Conservation (phyloP, 768 basidiomycete genomes). For the Boletus eberwhitei region DNA sequence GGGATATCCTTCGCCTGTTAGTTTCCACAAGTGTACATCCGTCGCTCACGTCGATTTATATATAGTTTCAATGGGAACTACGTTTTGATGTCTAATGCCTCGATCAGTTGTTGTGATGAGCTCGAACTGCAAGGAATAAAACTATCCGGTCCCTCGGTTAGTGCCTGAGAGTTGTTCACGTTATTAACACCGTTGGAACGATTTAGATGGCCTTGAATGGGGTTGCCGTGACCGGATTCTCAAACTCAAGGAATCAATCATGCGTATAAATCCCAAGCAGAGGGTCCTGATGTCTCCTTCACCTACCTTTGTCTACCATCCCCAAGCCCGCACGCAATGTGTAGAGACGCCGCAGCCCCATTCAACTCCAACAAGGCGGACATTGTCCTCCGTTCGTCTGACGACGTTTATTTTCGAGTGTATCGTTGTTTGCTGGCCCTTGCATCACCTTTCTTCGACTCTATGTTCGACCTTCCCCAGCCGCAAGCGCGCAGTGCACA, state of each 20-base stretch:
- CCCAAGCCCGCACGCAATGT: slow-evolving; percentile 12
- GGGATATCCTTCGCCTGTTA: background rate
- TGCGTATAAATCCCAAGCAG: slow-evolving; percentile 12
- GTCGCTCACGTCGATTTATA: background rate
- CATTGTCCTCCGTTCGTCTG: slow-evolving; percentile 50
- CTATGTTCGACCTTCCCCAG: slow-evolving; percentile 33
- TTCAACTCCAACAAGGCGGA: slow-evolving; percentile 49
- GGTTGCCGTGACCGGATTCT: background rate
- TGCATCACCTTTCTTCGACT: slow-evolving; percentile 30
- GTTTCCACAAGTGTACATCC: background rate
- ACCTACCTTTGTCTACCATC: background rate
- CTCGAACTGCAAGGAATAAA: background rate
- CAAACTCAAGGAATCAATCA: background rate
- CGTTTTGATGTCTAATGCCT: background rate
- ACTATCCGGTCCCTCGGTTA: background rate
- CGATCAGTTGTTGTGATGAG: background rate
- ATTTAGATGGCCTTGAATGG: background rate
- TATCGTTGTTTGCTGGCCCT: slow-evolving; percentile 26
- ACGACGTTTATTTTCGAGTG: slow-evolving; percentile 29
- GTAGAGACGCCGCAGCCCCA: slow-evolving; percentile 30
- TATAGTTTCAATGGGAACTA: slow-evolving; percentile 5
- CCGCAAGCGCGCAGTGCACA: slow-evolving; percentile 3
- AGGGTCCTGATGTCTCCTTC: background rate
- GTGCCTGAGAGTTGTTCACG: slow-evolving; percentile 7
- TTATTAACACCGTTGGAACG: background rate